Base-by-base conservation (phyloP, 164 flowering plant species). In the Macadamia tetraphylla region DNA sequence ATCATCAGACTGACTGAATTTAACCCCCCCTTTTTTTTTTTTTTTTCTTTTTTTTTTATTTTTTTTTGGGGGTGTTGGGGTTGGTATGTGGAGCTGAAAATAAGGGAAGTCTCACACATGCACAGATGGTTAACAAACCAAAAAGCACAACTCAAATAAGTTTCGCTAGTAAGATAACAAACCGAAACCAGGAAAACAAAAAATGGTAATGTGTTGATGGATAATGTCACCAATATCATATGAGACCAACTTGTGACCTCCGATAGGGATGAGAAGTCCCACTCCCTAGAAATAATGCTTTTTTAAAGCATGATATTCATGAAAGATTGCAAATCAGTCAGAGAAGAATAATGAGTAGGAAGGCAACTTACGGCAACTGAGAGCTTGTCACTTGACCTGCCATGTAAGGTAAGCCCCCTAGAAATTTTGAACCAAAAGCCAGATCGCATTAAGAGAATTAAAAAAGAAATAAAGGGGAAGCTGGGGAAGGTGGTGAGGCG, bases 311-410 rank as follows among this genome's bases (percentile, higher is more conserved):
- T 29, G 18, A 43, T 43, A 46, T 44, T 29, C n/a, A 35, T 23
- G 14, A 11, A 11, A 67, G 44, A 13, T 6, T 31, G 58, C n/a
- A 44, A 40, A 52, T 9, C 35, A 29, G 30, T 30, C 9, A 44
- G 11, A 48, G 40, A 55, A 68, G 48, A 43, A 44, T 58, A 7
- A 58, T 15, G 48, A 52, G 10, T 3, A 58, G 18, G 40, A 70
- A 18, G 60, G 64, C n/a, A 29, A 83, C 93, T 86, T 80, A 92
- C 98, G 73, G 75, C 62, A 93, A 71, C 68, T 84, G 89, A 65
- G 92, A 56, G 66, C 66, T 72, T 62, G 85, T 77, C 73, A 82
- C 74, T 77, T 85, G 87, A 17, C 81, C 85, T 23, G 82, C 69
- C 73, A 88, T 71, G 76, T 73, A 86, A 14, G 82, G 72, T 42